Percentiles rank a stretch among this genome's conserved stretches.
Evolutionary conservation across 31 red algal species (phyloP).

Genomic region (Endocladia muricata): DNA sequence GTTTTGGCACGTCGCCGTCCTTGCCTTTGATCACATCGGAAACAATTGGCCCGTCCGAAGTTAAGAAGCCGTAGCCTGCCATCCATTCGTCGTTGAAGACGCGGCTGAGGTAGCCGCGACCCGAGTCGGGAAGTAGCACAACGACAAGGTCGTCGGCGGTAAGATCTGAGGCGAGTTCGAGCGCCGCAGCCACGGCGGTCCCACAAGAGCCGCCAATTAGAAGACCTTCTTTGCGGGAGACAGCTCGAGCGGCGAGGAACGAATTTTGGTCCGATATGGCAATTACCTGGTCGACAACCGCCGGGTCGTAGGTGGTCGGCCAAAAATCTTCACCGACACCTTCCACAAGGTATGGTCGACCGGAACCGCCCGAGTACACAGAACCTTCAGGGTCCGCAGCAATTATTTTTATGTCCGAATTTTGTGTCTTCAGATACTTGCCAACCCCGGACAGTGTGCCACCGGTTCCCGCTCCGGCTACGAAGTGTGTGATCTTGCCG

Average conservation of each 20-base stretch:
- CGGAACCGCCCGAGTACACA: slow-evolving; percentile 50
- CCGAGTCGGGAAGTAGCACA: slow-evolving; percentile 18
- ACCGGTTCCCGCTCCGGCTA: slow-evolving; percentile 63
- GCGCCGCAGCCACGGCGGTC: slow-evolving; percentile 35
- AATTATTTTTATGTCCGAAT: slow-evolving; percentile 51
- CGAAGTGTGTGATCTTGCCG: slow-evolving; percentile 42
- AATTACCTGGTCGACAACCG: slow-evolving; percentile 53
- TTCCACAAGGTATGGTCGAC: slow-evolving; percentile 63
- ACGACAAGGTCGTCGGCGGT: background rate
- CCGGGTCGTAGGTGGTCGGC: slow-evolving; percentile 49
- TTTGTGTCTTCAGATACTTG: slow-evolving; percentile 67
- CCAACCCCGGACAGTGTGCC: slow-evolving; percentile 75
- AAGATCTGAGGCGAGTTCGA: slow-evolving; percentile 10
- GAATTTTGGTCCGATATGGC: slow-evolving; percentile 18
- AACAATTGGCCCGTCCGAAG: background rate
- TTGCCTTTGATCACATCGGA: too few species aligned
- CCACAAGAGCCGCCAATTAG: slow-evolving; percentile 56
- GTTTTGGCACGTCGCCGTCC: background rate
- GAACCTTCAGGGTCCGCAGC: slow-evolving; percentile 66
- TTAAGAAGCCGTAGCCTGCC: slow-evolving; percentile 22
- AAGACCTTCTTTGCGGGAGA: slow-evolving; percentile 61
- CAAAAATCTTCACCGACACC: slow-evolving; percentile 69
- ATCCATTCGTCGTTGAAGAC: slow-evolving; percentile 42
- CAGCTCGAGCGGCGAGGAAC: slow-evolving; percentile 31
- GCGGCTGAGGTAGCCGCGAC: slow-evolving; percentile 20